phyloP scores from a whole-genome alignment of 148 eudicot species.

The Spergularia bocconei region DNA sequence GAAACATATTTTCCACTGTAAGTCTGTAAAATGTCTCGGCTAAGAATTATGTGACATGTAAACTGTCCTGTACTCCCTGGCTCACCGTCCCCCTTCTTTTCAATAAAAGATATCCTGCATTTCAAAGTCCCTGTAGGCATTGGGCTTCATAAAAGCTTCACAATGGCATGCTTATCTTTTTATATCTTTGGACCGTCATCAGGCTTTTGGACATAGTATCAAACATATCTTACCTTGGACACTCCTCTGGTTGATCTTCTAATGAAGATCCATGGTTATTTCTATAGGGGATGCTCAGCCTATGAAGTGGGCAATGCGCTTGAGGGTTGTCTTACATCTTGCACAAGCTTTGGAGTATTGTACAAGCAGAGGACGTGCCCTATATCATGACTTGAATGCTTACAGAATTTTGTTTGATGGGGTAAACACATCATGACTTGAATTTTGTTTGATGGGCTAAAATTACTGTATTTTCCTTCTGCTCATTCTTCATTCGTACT shows the following conservation, averaged over 20 bases:
- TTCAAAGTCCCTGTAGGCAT: neutral
- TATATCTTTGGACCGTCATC: too few species aligned
- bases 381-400: slow-evolving; percentile 72
- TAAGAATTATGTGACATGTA: neutral
- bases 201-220: too few species aligned
- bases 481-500: neutral
- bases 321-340: slow-evolving; percentile 62
- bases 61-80: neutral
- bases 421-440: slow-evolving; percentile 30
- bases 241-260: neutral
- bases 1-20: slow-evolving; percentile 77
- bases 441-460: neutral
- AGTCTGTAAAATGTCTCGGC: slow-evolving; percentile 14
- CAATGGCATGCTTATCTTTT: neutral
- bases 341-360: slow-evolving; percentile 70
- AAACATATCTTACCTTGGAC: neutral
- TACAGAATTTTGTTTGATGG: slow-evolving; percentile 67
- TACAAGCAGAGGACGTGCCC: slow-evolving; percentile 62
- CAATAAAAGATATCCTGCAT: neutral
- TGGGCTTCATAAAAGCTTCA: neutral
- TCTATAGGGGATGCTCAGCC: slow-evolving; percentile 70
- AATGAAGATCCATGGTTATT: neutral
- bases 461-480: neutral
- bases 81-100: too few species aligned
- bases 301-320: slow-evolving; percentile 76